phyloP scores from a whole-genome alignment of 2,329 filamentous ascomycete genomes.

The Emergomyces pasteurianus region DNA sequence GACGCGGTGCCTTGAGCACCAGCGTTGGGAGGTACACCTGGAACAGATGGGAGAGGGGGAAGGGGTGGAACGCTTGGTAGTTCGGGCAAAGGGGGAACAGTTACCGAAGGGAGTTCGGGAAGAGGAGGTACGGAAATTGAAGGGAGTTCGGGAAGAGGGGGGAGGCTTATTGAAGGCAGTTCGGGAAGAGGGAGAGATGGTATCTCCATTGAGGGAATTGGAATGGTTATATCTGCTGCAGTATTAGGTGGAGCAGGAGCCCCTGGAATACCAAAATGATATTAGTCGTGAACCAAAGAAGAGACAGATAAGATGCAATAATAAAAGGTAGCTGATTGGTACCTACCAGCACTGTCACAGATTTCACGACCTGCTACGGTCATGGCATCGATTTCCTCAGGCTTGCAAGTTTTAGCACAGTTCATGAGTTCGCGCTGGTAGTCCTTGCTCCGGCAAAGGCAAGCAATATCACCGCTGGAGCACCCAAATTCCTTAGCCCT shows the following conservation, averaged over 20 bases:
- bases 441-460: slow-evolving; percentile 6
- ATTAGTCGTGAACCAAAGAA: background rate
- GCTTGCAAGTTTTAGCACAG: slow-evolving; percentile 5
- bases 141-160: too few species aligned
- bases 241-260: background rate
- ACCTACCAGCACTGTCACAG: slow-evolving; percentile 6
- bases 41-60: background rate
- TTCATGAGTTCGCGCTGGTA: slow-evolving; percentile 5
- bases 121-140: background rate
- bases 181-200: background rate
- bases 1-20: background rate
- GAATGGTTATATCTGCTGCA: background rate
- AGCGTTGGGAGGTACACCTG: background rate
- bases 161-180: background rate
- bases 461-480: background rate
- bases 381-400: slow-evolving; percentile 4
- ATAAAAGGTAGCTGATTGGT: background rate
- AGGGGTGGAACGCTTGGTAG: background rate
- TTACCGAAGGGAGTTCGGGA: background rate
- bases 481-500: slow-evolving; percentile 6
- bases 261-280: background rate
- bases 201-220: background rate
- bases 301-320: background rate
- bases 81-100: background rate
- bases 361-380: slow-evolving; percentile 4